Conservation (phyloP, 148 eudicot genomes). For the Limonium bicolor region DNA sequence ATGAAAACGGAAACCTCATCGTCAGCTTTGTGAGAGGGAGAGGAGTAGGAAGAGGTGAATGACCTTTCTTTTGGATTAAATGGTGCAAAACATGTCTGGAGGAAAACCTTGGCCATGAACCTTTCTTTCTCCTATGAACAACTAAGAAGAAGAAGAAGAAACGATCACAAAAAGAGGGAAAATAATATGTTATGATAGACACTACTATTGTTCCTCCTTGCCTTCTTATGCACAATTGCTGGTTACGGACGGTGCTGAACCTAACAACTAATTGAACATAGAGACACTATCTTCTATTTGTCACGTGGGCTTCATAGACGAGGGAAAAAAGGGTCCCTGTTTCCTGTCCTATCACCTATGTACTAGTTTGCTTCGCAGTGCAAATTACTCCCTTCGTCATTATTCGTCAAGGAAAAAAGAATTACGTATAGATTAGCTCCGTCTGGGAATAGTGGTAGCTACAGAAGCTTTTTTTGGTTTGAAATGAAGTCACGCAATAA, state of each 20-base stretch:
- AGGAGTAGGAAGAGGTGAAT: background rate
- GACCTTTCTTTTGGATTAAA: constrained; percentile 4
- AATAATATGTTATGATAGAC: background rate
- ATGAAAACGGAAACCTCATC: constrained; percentile 6
- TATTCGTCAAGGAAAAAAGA: too few relatives aligned
- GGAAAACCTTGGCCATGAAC: constrained; percentile 18
- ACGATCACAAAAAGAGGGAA: background rate
- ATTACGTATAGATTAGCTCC: too few relatives aligned
- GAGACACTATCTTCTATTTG: too few relatives aligned
- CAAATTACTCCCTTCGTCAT: constrained; percentile 22
- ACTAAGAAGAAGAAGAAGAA: background rate
- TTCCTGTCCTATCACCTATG: background rate
- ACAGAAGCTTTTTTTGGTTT: too few relatives aligned
- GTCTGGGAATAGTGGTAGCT: too few relatives aligned
- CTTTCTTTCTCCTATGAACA: too few relatives aligned
- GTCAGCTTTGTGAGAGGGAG: background rate
- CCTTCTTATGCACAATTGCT: background rate
- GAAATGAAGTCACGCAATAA: too few relatives aligned
- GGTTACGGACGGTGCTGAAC: background rate
- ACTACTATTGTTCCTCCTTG: background rate
- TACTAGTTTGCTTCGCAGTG: constrained; percentile 18
- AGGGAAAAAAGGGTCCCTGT: background rate
- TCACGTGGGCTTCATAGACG: too few relatives aligned
- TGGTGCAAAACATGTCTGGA: constrained; percentile 22
- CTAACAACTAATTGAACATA: background rate